A percentile compares a stretch with the other conserved stretches of the same genome.
Conservation (phyloP, 805 yeast species). For the Monosporozyma aerobia region DNA sequence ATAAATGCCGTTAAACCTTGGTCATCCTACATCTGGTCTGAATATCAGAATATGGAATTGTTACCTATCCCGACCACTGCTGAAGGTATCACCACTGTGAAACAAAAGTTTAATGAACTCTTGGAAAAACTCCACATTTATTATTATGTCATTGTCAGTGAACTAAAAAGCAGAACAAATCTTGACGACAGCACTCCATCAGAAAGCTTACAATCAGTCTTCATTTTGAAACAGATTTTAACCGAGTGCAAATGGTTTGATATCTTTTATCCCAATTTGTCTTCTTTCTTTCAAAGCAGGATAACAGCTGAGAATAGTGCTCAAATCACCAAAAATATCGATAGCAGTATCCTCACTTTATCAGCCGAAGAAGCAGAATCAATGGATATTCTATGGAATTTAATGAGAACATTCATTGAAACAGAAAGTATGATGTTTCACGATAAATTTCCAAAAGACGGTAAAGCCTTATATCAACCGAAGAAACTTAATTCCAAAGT, state of each 20-base stretch:
- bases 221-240: slow-evolving; percentile 10
- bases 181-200: neutral
- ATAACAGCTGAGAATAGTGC: neutral
- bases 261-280: slow-evolving; percentile 16
- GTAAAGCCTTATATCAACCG: slow-evolving; percentile 2
- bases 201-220: neutral
- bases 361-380: neutral
- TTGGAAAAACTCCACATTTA: slow-evolving; percentile 11
- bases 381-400: neutral
- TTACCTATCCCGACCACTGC: slow-evolving; percentile 5
- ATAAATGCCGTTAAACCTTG: slow-evolving; percentile 7
- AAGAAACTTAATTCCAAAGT: slow-evolving; percentile 6
- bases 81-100: slow-evolving; percentile 8
- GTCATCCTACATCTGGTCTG: slow-evolving; percentile 17
- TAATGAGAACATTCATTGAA: slow-evolving; percentile 3
- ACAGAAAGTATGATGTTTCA: slow-evolving; percentile 7
- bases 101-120: slow-evolving; percentile 14
- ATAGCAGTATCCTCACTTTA: neutral
- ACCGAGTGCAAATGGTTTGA: slow-evolving; percentile 9
- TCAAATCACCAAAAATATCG: too few relatives aligned
- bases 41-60: slow-evolving; percentile 6
- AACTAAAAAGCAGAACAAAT: slow-evolving; percentile 9
- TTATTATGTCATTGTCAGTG: slow-evolving; percentile 10
- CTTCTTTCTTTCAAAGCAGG: slow-evolving; percentile 1
- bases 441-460: slow-evolving; percentile 7